Percentiles rank a stretch among this genome's conserved stretches.
Evolutionary conservation across 768 basidiomycete genomes (phyloP).

Genomic region (Amanita jacksonii): DNA sequence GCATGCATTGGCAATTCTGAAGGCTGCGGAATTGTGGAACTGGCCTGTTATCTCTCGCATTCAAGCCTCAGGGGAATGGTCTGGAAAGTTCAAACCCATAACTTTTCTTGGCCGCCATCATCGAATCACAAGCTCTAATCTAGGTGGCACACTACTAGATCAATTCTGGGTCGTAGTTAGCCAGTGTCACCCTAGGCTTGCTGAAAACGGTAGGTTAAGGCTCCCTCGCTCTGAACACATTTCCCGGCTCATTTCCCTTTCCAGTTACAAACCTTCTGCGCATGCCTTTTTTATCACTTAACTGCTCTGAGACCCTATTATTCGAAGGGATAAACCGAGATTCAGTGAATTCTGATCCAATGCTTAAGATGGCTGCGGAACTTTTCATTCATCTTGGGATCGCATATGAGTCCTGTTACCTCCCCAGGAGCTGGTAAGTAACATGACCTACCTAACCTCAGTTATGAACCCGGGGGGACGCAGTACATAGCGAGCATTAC

Average conservation of each 20-base stretch:
- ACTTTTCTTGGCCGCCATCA: conserved; percentile 13
- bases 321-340: conserved; percentile 11
- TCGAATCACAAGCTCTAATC: conserved; percentile 13
- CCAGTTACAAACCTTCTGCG: conserved; percentile 12
- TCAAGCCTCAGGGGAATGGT: conserved; percentile 3
- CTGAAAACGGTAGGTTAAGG: conserved; percentile 13
- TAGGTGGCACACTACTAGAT: conserved; percentile 14
- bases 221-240: background rate
- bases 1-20: conserved; percentile 14
- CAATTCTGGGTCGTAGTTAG: conserved; percentile 12
- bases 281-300: conserved; percentile 10
- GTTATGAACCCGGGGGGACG: background rate
- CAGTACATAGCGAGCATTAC: background rate
- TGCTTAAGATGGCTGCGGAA: conserved; percentile 8
- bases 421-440: background rate
- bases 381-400: conserved; percentile 10
- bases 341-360: conserved; percentile 8
- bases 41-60: conserved; percentile 13
- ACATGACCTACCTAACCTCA: background rate
- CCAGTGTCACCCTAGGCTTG: conserved; percentile 14
- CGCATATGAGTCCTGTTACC: conserved; percentile 3
- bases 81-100: conserved; percentile 11
- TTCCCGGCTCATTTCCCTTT: background rate
- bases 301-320: conserved; percentile 10
- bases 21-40: conserved; percentile 13